Percentiles rank a stretch among this genome's conserved stretches.
phyloP scores from a whole-genome alignment of 495 filamentous ascomycete genomes.

The Aspergillus leporis region DNA sequence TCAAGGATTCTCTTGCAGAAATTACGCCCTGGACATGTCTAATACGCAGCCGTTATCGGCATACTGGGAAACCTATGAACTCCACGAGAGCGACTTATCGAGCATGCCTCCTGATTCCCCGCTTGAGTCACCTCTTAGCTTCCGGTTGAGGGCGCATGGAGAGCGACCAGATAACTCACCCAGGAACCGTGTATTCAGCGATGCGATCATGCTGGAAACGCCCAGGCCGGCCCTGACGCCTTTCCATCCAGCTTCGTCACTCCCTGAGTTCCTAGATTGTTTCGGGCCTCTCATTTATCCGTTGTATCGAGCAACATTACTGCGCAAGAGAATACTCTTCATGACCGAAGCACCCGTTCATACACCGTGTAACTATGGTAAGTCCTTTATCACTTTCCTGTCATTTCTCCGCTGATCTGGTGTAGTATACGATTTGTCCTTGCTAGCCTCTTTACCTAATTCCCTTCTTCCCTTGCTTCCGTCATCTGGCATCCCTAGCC shows the following conservation, averaged over 20 bases:
- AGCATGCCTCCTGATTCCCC: slow-evolving; percentile 40
- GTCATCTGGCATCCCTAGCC: slow-evolving; percentile 40
- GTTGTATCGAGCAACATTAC: slow-evolving; percentile 81
- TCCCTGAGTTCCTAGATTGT: slow-evolving; percentile 70
- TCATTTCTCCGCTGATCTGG: background rate
- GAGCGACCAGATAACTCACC: slow-evolving; percentile 34
- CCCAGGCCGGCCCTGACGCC: slow-evolving; percentile 71
- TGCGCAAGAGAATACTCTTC: slow-evolving; percentile 86
- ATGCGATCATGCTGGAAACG: slow-evolving; percentile 56
- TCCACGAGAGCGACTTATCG: slow-evolving; percentile 45
- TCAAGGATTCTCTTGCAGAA: slow-evolving; percentile 16
- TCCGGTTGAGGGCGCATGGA: slow-evolving; percentile 41
- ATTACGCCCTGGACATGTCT: slow-evolving; percentile 37
- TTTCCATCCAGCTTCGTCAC: slow-evolving; percentile 82
- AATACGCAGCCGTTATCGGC: slow-evolving; percentile 65
- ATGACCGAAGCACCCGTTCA: slow-evolving; percentile 83
- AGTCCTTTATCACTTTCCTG: slow-evolving; percentile 12
- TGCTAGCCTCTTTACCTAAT: slow-evolving; percentile 75
- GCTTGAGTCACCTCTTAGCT: slow-evolving; percentile 57
- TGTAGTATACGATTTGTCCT: slow-evolving; percentile 88
- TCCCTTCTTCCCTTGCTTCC: slow-evolving; percentile 62
- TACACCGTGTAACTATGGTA: slow-evolving; percentile 84
- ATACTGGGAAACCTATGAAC: slow-evolving; percentile 74
- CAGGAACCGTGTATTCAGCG: slow-evolving; percentile 42
- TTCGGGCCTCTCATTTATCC: slow-evolving; percentile 93